Evolutionary conservation across 139 green algal species (phyloP), one percentile per base, ranked within the genome.

Genomic region (Closterium sp.): DNA sequence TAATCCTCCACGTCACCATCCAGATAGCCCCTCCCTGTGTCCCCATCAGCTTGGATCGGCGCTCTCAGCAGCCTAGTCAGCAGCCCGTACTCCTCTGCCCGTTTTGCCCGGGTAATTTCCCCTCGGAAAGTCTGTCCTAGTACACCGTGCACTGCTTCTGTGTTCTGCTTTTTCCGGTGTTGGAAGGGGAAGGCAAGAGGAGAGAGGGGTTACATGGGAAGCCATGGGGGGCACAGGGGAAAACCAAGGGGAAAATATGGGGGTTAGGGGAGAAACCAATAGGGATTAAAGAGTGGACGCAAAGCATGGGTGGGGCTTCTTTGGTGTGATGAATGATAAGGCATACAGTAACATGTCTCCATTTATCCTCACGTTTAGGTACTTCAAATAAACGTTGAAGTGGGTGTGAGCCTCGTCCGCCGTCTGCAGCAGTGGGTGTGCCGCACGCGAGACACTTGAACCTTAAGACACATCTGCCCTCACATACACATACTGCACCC

Each of bases 101-200:
- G 5, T 76, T 76, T 76, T 6, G 55, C 12, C 89, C 33, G 30
- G 25, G 23, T 31, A 43, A 69, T 83, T 30, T 69, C 34, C n/a
- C 33, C 31, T 28, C 84, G 89, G 84, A 38, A 91, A 28, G 89
- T 91, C 84, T 91, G 89, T 6, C 89, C 89, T 1, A 91, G 89
- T 16, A 91, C 34, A 32, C 89, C 89, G 7, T 89, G 64, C 36
- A 91, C 69, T 7, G 30, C 64, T 1, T 87, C 34, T 25, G 34
- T 81, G 21, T 76, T 76, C 55, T 76, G 55, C 25, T 76, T n/a
- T n/a, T n/a, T n/a, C n/a, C n/a, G n/a, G 55, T 76, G 4, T 76
- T 28, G 2, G 0, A 10, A 76, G 4, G 4, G 16, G 16, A 76
- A 28, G 25, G 25, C 4, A 76, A 76, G 25, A 16, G 25, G 55